Evolutionary conservation across 768 basidiomycete genomes (phyloP), one percentile per base, ranked within the genome.

Genomic region (Pisolithus tinctorius): DNA sequence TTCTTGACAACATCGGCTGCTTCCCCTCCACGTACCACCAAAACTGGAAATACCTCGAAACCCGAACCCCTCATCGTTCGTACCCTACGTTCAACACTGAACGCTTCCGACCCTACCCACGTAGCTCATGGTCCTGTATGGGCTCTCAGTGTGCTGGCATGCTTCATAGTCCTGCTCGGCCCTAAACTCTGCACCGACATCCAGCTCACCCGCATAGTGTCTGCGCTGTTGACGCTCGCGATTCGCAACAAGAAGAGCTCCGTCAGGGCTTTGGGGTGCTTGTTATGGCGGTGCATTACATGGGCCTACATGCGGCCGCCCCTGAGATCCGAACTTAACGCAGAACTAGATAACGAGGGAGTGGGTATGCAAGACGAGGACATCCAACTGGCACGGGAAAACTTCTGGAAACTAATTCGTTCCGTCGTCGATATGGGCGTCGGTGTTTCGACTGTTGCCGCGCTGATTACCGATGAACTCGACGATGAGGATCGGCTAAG

Each of bases 121-220:
- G 77, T 77, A 7, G 84, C 86, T 1, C 83, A 88, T 59, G 86
- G 87, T 1, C 87, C 89, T 8, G 81, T 85, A 1, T 91, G 89
- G 89, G 83, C 78, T 4, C 70, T 88, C 48, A 78, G 77, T 53
- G 83, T 88, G 30, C 68, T 89, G 2, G 80, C 83, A 0, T 74
- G 75, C 53, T 68, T 90, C 47, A 72, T 87, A 43, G 80, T 84
- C 37, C 69, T 91, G n/a, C 72, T 87, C 3, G 79, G 84, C 1
- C 75, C 83, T 3, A 68, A 69, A 3, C 67, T 85, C 23, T 79
- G 67, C 52, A 69, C 71, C 36, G 71, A 79, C 49, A 49, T 60
- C 30, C 71, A 70, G 45, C 62, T 80, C 20, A 72, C 72, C 31
- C 73, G 77, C 11, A 67, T 71, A 26, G 62, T 86, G 16, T 70